Conservation (phyloP, 306 rosid genomes). For the Senna tora region DNA sequence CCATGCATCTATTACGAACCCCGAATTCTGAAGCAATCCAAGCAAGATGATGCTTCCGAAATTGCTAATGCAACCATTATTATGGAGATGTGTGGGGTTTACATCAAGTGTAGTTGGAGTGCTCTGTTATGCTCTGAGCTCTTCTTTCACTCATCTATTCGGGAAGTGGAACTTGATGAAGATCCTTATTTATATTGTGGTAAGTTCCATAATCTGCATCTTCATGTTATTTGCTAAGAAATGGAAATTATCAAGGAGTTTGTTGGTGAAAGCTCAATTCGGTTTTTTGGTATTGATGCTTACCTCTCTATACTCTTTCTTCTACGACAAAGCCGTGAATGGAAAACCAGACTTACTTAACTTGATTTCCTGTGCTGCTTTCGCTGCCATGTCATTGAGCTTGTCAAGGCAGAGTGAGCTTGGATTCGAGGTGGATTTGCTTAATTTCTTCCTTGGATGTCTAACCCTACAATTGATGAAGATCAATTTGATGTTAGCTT, state of each 20-base stretch:
- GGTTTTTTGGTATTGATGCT: slow-evolving; percentile 35
- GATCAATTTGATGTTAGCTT: slow-evolving; percentile 32
- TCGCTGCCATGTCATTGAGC: slow-evolving; percentile 38
- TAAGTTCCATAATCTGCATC: slow-evolving; percentile 20
- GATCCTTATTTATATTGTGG: background rate
- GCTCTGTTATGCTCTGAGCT: background rate
- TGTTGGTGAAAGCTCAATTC: slow-evolving; percentile 24
- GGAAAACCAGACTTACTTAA: slow-evolving; percentile 35
- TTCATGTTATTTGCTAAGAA: slow-evolving; percentile 30
- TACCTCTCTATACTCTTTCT: slow-evolving; percentile 34
- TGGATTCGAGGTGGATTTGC: slow-evolving; percentile 38
- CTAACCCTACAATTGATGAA: slow-evolving; percentile 36
- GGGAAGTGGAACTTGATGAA: background rate
- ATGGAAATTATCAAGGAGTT: slow-evolving; percentile 31
- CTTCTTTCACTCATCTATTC: background rate
- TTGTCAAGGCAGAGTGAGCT: slow-evolving; percentile 34
- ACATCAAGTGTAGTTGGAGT: background rate
- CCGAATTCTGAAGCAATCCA: no score
- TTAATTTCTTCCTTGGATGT: slow-evolving; percentile 44
- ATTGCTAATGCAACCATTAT: background rate
- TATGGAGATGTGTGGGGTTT: background rate
- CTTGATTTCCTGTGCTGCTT: slow-evolving; percentile 18
- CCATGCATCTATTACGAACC: no score
- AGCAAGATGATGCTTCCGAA: background rate
- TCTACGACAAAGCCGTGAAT: slow-evolving; percentile 21